Evolutionary conservation across 1,284 basidiomycete genomes (phyloP), one percentile per base, ranked within the genome.

Genomic region (Caloboletus firmus): DNA sequence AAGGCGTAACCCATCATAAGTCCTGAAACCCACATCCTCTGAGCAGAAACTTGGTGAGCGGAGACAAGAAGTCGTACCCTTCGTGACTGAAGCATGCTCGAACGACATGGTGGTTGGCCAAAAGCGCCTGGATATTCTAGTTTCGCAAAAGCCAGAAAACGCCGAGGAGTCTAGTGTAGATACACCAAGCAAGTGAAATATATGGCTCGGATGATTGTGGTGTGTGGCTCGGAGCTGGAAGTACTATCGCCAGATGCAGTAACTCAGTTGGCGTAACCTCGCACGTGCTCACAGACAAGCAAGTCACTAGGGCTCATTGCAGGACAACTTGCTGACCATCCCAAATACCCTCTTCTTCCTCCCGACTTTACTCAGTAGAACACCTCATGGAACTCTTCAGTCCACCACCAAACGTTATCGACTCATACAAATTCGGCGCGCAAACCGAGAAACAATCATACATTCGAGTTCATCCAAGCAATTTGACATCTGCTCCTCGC

Each of bases 21-120:
- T 44, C 87, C 93, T 95, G 54, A 48, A 35, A 51, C 6, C 37
- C 43, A 42, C 31, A 31, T 37, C 42, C 17, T 39, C 7, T 52
- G 26, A 41, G 45, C n/a, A 36, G n/a, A 30, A 42, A 11, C 11
- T 11, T 22, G 10, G 42, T 24, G 15, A 30, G 18, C 18, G 15
- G 40, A 30, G 13, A 17, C 4, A 10, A 45, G 17, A 13, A 3
- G 24, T n/a, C 26, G 30, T 37, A 87, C 90, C 89, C 80, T 92
- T 91, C 2, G 88, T 85, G 31, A 92, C 82, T 13, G 85, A 77
- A 26, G 90, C 90, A 78, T 92, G 74, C 62, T 89, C 85, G 62
- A 89, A 89, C 24, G 87, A 88, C 87, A 89, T 89, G 48, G 20
- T 40, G 39, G 30, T 34, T 48, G 31, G 15, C n/a, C 31, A 37